Conservation (phyloP, 2,329 filamentous ascomycete genomes). For the Pseudopyrenochaeta lycopersici region DNA sequence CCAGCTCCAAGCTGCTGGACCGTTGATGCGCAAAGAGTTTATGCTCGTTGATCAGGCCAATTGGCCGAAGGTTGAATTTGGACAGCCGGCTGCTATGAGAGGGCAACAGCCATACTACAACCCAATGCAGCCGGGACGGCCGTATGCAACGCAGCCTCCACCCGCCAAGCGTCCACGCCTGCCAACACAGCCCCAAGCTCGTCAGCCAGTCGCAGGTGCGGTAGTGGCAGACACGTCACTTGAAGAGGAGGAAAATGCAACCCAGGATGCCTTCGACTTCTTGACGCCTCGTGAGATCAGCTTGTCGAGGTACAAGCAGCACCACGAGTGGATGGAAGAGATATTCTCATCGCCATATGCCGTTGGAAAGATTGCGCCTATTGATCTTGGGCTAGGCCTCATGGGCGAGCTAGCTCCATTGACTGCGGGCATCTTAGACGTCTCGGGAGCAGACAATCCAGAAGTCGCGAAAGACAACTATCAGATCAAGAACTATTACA, state of each 20-base stretch:
- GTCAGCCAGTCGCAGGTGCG: conserved; percentile 47
- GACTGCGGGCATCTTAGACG: conserved; percentile 85
- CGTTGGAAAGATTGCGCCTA: conserved; percentile 83
- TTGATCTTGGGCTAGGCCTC: conserved; percentile 84
- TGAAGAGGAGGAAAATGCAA: conserved; percentile 91
- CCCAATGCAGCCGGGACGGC: conserved; percentile 45
- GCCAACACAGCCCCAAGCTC: conserved; percentile 53
- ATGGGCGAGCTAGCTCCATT: conserved; percentile 80
- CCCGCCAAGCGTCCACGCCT: conserved; percentile 57
- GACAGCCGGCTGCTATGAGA: conserved; percentile 48
- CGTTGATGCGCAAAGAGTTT: conserved; percentile 86
- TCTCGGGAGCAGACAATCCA: conserved; percentile 47
- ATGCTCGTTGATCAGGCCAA: conserved; percentile 89
- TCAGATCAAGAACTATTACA: conserved; percentile 65
- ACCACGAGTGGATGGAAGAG: conserved; percentile 99
- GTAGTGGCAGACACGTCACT: conserved; percentile 58
- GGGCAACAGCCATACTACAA: conserved; percentile 44
- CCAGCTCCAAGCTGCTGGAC: conserved; percentile 74
- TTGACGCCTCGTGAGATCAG: conserved; percentile 91
- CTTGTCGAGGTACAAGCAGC: conserved; percentile 85
- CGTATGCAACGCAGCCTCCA: conserved; percentile 51
- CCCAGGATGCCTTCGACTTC: conserved; percentile 86
- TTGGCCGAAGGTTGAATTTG: conserved; percentile 86
- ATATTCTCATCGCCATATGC: conserved; percentile 90
- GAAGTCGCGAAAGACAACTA: conserved; percentile 36